Conservation (phyloP, 106 monocot species). For the Apostasia ramifera region DNA sequence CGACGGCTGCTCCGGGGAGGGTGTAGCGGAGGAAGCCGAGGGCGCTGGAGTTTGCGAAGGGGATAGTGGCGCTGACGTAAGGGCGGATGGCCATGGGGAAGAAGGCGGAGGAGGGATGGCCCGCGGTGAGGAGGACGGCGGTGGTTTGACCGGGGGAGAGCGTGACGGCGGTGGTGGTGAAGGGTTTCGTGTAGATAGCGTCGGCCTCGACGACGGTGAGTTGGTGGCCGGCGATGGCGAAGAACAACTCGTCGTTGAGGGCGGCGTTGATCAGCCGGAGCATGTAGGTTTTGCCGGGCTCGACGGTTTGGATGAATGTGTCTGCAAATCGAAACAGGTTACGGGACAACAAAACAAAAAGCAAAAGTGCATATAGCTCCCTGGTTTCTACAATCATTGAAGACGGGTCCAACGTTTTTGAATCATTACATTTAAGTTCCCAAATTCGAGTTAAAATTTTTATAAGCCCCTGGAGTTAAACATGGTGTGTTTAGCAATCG, state of each 20-base stretch:
- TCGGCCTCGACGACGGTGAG: constrained; percentile 37
- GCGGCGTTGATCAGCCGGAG: constrained; percentile 30
- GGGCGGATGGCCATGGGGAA: constrained; percentile 34
- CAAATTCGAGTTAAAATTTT: too few relatives aligned
- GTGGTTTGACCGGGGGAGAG: constrained; percentile 32
- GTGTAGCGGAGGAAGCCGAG: constrained; percentile 30
- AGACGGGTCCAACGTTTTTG: too few relatives aligned
- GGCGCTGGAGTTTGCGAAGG: constrained; percentile 34
- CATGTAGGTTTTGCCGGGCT: constrained; percentile 32
- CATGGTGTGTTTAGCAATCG: too few relatives aligned
- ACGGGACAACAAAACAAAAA: too few relatives aligned
- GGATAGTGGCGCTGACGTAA: constrained; percentile 18
- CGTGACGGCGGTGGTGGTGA: constrained; percentile 18
- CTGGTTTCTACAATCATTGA: too few relatives aligned
- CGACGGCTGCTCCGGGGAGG: too few relatives aligned
- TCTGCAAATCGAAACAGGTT: neutral
- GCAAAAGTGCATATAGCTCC: too few relatives aligned
- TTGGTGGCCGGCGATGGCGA: constrained; percentile 28
- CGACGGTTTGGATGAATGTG: neutral
- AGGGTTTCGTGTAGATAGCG: constrained; percentile 31
- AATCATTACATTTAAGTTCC: too few relatives aligned
- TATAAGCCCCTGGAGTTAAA: too few relatives aligned
- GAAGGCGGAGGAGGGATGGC: constrained; percentile 16
- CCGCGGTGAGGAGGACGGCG: constrained; percentile 31
- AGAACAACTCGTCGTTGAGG: constrained; percentile 36